Conservation (phyloP, 2,329 filamentous ascomycete species). For the Xylaria sp. region DNA sequence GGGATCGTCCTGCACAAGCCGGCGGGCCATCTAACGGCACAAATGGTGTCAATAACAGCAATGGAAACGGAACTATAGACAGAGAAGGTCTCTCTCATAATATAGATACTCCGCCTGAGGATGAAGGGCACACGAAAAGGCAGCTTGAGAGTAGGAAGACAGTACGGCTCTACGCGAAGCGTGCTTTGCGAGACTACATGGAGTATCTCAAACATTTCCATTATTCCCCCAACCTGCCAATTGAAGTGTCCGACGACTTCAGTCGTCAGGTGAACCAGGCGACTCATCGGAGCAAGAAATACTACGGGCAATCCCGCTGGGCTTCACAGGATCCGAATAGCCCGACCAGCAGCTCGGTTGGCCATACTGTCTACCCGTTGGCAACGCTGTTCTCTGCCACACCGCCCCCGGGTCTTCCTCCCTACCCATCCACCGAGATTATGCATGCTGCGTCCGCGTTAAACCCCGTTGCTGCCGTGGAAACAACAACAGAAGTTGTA, state of each 20-base stretch:
- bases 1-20: slow-evolving; percentile 40
- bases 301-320: slow-evolving; percentile 54
- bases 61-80: slow-evolving; percentile 38
- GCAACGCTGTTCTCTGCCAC: slow-evolving; percentile 77
- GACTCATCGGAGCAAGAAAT: slow-evolving; percentile 50
- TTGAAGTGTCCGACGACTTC: slow-evolving; percentile 68
- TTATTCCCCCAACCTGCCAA: slow-evolving; percentile 77
- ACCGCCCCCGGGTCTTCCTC: slow-evolving; percentile 73
- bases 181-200: slow-evolving; percentile 79
- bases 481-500: slow-evolving; percentile 66
- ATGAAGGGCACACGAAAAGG: slow-evolving; percentile 40
- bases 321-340: slow-evolving; percentile 55
- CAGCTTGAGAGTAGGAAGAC: slow-evolving; percentile 70
- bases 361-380: slow-evolving; percentile 58
- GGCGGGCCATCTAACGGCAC: slow-evolving; percentile 32
- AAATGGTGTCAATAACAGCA: slow-evolving; percentile 39
- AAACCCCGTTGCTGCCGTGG: slow-evolving; percentile 46
- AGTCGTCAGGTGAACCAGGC: slow-evolving; percentile 67
- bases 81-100: slow-evolving; percentile 31
- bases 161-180: slow-evolving; percentile 79
- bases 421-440: slow-evolving; percentile 67
- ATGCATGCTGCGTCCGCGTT: slow-evolving; percentile 45
- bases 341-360: slow-evolving; percentile 40
- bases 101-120: slow-evolving; percentile 20
- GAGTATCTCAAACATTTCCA: slow-evolving; percentile 79